Evolutionary conservation across 2,329 filamentous ascomycete genomes (phyloP).

Genomic region (Ceratocystis alfenasii): DNA sequence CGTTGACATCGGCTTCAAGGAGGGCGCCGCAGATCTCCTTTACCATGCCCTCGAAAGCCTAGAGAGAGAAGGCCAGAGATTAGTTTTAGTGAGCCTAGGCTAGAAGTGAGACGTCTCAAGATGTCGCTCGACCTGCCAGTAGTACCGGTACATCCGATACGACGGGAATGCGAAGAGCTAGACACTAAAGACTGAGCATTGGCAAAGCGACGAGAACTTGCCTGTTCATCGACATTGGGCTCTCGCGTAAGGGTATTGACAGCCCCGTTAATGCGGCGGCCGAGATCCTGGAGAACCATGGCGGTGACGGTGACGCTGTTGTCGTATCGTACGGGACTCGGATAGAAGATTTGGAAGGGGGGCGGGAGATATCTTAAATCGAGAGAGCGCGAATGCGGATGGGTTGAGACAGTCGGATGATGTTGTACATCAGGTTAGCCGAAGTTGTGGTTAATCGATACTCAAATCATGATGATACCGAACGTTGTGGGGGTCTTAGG

Average conservation of each 20-base stretch:
- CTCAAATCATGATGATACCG: background rate
- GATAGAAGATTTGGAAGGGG: too few species aligned
- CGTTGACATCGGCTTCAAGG: conserved; percentile 93
- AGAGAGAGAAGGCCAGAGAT: conserved; percentile 14
- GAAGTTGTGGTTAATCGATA: background rate
- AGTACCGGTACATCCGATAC: background rate
- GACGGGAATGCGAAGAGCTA: background rate
- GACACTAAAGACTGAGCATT: background rate
- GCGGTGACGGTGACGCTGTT: conserved; percentile 15
- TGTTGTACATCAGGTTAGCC: too few species aligned
- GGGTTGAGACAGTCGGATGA: background rate
- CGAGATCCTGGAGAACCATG: conserved; percentile 99
- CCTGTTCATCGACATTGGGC: conserved; percentile 93
- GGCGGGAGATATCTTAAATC: background rate
- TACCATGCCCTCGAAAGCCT: conserved; percentile 96
- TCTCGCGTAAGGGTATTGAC: conserved; percentile 87
- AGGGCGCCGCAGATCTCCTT: conserved; percentile 96
- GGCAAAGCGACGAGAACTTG: conserved; percentile 27
- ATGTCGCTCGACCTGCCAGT: background rate
- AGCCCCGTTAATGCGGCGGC: conserved; percentile 94
- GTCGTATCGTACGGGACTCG: too few species aligned
- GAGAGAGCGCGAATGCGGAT: background rate
- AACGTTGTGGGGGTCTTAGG: background rate
- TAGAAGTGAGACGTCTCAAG: background rate
- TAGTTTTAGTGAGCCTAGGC: conserved; percentile 10